These are phyloP conservation scores for Fusarium chaquense DNA, from an alignment of 2,329 filamentous ascomycete species.

Conservation along the genomic window DNA sequence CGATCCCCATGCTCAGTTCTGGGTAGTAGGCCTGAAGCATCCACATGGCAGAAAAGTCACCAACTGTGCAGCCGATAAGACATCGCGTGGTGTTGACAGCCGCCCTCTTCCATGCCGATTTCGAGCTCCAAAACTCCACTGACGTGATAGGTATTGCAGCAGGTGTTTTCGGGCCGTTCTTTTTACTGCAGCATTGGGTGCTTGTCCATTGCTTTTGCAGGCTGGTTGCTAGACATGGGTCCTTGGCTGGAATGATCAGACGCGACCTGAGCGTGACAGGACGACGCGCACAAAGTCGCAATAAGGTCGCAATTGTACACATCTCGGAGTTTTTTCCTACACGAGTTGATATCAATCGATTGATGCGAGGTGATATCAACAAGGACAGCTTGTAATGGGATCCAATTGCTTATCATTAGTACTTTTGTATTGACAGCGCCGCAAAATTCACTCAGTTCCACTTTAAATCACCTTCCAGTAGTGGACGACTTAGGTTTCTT, in stretches of 20 bases:
- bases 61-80: constrained; percentile 65
- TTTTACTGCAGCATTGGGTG: constrained; percentile 31
- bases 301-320: fast-evolving
- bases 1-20: constrained; percentile 59
- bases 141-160: not conserved
- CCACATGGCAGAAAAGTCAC: constrained; percentile 70
- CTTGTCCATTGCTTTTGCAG: constrained; percentile 25
- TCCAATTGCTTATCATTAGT: not conserved
- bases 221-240: not conserved
- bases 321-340: not conserved
- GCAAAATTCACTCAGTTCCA: constrained; percentile 34
- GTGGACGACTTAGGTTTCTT: too few relatives aligned
- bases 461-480: not conserved
- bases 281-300: not conserved
- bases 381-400: too few relatives aligned
- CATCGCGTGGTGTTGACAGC: constrained; percentile 67
- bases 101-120: constrained; percentile 61
- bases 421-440: not conserved
- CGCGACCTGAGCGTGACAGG: not conserved
- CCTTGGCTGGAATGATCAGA: not conserved
- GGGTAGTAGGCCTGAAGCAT: constrained; percentile 62
- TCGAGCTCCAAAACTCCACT: constrained; percentile 51
- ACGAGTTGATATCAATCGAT: fast-evolving
- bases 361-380: not conserved
- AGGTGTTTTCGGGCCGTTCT: not conserved